Conservation (phyloP, 192 early-diverging fungal species). For the Dissophora ornata region DNA sequence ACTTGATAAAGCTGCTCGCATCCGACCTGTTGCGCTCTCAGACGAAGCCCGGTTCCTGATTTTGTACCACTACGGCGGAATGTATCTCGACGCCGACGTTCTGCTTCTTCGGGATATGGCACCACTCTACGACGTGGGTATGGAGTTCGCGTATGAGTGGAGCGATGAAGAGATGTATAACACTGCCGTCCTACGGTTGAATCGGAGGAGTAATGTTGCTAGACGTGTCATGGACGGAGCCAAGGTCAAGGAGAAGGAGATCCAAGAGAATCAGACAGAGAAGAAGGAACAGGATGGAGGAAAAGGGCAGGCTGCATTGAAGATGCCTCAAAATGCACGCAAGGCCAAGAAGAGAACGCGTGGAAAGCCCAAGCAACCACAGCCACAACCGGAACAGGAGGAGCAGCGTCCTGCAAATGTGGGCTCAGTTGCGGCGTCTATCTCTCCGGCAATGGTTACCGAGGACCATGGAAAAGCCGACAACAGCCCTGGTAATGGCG, state of each 20-base stretch:
- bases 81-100: slow-evolving; percentile 56
- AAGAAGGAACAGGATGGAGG: background rate
- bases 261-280: slow-evolving; percentile 10
- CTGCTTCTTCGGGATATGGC: slow-evolving; percentile 49
- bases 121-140: slow-evolving; percentile 39
- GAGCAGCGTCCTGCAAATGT: background rate
- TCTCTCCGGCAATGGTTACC: too few species aligned
- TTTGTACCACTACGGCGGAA: slow-evolving; percentile 51
- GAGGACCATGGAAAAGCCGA: background rate
- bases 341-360: slow-evolving; percentile 4
- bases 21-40: slow-evolving; percentile 36
- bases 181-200: slow-evolving; percentile 40
- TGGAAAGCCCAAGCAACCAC: background rate
- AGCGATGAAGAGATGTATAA: slow-evolving; percentile 49
- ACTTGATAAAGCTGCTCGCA: background rate
- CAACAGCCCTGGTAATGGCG: background rate
- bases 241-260: slow-evolving; percentile 26
- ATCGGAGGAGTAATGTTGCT: slow-evolving; percentile 15
- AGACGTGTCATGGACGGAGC: slow-evolving; percentile 47
- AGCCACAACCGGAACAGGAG: background rate
- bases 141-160: slow-evolving; percentile 57
- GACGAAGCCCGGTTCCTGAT: slow-evolving; percentile 54
- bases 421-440: background rate
- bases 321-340: background rate
- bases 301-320: background rate